These are phyloP conservation scores for Lodderomyces theae DNA, from an alignment of 1,139 yeast genomes.

Conservation along the genomic window DNA sequence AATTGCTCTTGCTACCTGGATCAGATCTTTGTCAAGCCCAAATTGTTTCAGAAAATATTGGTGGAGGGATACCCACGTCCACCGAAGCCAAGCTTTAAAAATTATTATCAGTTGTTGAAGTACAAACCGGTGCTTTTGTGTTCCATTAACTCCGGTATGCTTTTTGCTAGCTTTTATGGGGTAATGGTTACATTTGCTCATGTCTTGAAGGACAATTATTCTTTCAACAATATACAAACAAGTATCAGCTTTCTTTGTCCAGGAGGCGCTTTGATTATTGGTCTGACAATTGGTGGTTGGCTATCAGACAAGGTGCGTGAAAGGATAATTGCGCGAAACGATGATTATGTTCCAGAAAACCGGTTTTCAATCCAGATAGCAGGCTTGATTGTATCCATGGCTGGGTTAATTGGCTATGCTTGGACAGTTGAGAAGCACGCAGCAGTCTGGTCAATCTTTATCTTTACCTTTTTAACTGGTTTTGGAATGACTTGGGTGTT, in stretches of 20 bases:
- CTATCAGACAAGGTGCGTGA: conserved; percentile 42
- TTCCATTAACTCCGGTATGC: conserved; percentile 48
- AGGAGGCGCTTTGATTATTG: conserved; percentile 48
- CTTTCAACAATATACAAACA: conserved; percentile 32
- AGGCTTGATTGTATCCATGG: conserved; percentile 45
- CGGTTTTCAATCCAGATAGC: conserved; percentile 44
- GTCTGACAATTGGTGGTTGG: conserved; percentile 52
- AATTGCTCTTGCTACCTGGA: conserved; percentile 35
- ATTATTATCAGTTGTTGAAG: conserved; percentile 35
- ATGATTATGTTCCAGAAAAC: conserved; percentile 41
- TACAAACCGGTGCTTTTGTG: conserved; percentile 48
- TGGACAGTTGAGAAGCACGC: conserved; percentile 48
- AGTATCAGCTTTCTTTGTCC: conserved; percentile 56
- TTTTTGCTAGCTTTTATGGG: conserved; percentile 57
- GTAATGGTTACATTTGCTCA: conserved; percentile 51
- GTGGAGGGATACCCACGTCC: conserved; percentile 42
- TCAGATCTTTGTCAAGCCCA: conserved; percentile 27
- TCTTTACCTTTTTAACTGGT: conserved; percentile 46
- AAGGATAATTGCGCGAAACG: conserved; percentile 18
- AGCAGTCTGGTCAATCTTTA: conserved; percentile 43
- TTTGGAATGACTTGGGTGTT: conserved; percentile 62
- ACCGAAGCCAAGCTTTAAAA: conserved; percentile 43
- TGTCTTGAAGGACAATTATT: conserved; percentile 36
- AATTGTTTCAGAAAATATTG: conserved; percentile 26
- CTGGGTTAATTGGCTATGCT: conserved; percentile 53